A percentile compares a stretch with the other conserved stretches of the same genome.
These are phyloP conservation scores for Thermomucor indicae-seudaticae DNA, from an alignment of 371 early-diverging fungal species.

Conservation along the genomic window DNA sequence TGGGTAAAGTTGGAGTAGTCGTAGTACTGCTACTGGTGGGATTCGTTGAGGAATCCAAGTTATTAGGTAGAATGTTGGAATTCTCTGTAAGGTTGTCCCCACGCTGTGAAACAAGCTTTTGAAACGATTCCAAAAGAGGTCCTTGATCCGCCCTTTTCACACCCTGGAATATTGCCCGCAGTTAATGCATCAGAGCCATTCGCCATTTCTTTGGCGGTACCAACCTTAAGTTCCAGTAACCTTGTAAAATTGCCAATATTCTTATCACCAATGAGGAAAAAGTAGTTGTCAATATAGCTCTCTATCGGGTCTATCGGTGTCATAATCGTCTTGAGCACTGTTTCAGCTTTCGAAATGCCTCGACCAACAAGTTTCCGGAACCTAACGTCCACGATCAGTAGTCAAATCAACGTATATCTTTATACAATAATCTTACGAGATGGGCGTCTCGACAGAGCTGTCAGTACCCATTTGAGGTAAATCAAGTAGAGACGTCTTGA, in stretches of 20 bases:
- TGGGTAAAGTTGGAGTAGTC: conserved; percentile 17
- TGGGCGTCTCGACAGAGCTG: conserved; percentile 41
- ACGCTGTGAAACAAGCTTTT: conserved; percentile 25
- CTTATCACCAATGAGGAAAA: conserved; percentile 77
- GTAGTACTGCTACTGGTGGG: too few species aligned
- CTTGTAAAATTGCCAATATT: conserved; percentile 64
- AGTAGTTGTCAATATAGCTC: conserved; percentile 81
- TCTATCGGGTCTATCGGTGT: conserved; percentile 81
- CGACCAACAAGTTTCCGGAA: conserved; percentile 79
- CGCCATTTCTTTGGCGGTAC: neutral
- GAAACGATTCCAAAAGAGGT: conserved; percentile 51
- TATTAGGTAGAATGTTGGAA: conserved; percentile 28
- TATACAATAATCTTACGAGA: conserved; percentile 42
- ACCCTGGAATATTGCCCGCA: conserved; percentile 22
- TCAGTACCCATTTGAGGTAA: conserved; percentile 65
- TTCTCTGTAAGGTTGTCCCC: conserved; percentile 25
- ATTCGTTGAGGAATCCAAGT: neutral
- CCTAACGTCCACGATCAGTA: conserved; percentile 19
- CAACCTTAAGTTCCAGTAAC: conserved; percentile 82
- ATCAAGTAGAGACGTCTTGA: conserved; percentile 73
- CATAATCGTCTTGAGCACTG: conserved; percentile 86
- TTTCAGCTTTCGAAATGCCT: conserved; percentile 78
- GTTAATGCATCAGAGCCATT: too few species aligned
- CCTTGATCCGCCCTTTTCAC: conserved; percentile 55
- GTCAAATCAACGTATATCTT: neutral